Conservation (phyloP, 2,329 filamentous ascomycete species). For the Ploettnerulaceae sp. region DNA sequence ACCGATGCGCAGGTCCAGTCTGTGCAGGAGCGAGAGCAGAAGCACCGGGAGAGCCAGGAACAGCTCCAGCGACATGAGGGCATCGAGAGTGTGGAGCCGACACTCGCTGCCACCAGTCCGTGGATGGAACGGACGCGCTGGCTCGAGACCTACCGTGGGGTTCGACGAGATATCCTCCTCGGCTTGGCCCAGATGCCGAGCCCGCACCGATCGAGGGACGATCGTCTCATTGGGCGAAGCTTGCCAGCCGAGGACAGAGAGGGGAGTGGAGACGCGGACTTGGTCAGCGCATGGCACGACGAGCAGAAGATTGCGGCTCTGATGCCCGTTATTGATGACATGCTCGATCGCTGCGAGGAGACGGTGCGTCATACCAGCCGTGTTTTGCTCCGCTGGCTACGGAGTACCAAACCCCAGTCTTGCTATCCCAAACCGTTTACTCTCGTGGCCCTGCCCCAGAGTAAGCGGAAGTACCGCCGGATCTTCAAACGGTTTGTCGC, state of each 20-base stretch:
- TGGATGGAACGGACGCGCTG: background rate
- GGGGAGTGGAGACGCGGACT: slow-evolving; percentile 1
- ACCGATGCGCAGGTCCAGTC: background rate
- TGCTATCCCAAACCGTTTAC: slow-evolving; percentile 13
- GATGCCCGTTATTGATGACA: slow-evolving; percentile 10
- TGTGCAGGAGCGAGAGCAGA: background rate
- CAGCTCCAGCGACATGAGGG: background rate
- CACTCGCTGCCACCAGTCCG: background rate
- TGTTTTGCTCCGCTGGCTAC: slow-evolving; percentile 16
- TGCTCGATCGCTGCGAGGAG: slow-evolving; percentile 16
- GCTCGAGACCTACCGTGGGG: background rate
- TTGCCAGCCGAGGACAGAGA: no score
- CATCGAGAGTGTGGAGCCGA: background rate
- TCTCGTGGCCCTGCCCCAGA: slow-evolving; percentile 7
- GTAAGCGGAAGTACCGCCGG: no score
- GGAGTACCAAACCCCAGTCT: slow-evolving; percentile 12
- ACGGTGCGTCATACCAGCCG: slow-evolving; percentile 15
- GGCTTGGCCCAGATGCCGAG: background rate
- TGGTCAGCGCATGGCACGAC: slow-evolving; percentile 3
- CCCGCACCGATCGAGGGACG: background rate
- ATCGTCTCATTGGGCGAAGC: slow-evolving; percentile 4
- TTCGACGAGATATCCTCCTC: background rate
- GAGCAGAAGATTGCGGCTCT: slow-evolving; percentile 11
- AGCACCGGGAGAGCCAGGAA: background rate
- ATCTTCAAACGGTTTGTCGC: no score